Evolutionary conservation across 1,139 yeast species (phyloP), one percentile per base, ranked within the genome.

Genomic region (Yamadazyma trypodendri): DNA sequence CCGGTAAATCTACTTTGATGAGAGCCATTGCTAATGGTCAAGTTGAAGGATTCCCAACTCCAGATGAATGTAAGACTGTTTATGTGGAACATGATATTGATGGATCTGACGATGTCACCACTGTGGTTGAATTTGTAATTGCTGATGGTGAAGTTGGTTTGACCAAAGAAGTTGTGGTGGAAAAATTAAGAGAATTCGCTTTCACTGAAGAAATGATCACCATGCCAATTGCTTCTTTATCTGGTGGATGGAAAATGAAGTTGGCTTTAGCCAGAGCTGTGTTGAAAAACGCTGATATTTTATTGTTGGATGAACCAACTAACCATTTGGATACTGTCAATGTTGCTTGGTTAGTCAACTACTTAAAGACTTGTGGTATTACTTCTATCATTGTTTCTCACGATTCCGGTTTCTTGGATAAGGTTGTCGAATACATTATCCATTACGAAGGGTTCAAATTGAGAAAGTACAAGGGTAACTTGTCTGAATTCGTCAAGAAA

Each of bases 201-300:
- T 92, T 92, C 88, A 62, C 94, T 57, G 92, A 87, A 48, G 95
- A 82, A 62, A 89, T 89, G 96, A 80, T 81, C 65, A 69, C 63
- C 55, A 85, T 84, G 94, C 95, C 95, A 68, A 90, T 92, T 68
- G 83, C 89, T 65, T 87, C 97, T 51, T 80, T 92, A 59, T 90
- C 97, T 62, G 98, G 98, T 84, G 98, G 98, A 82, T 92, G 98
- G 98, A 92, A 92, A 83, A 92, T 92, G 98, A 92, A 92, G 79
- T 83, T 92, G 71, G 98, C 97, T 66, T 81, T 92, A 64, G 97
- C 97, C 58, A 87, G 97, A 77, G 98, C 98, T 65, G 97, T 92
- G 68, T 85, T 92, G 76, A 87, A 87, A 81, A 89, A 89, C 75
- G 97, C 97, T 60, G 97, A 92, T 75, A 92, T 92, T 66, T 80